These are phyloP conservation scores for Rhizophlyctis rosea DNA, from an alignment of 192 early-diverging fungal species.

Conservation along the genomic window DNA sequence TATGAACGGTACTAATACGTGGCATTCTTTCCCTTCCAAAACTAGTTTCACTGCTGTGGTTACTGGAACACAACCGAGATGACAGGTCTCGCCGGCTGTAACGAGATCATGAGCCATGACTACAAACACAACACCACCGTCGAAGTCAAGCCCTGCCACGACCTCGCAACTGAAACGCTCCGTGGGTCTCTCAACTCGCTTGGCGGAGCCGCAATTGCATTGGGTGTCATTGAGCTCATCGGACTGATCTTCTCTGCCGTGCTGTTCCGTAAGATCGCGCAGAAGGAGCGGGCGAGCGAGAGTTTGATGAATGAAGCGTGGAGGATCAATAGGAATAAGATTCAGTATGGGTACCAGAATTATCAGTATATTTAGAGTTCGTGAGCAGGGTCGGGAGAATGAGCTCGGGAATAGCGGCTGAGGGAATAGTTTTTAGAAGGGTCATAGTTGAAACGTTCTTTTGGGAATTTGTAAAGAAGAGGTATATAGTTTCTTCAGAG, in stretches of 20 bases:
- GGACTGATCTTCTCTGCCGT: constrained; percentile 45
- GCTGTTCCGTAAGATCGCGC: constrained; percentile 50
- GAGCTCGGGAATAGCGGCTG: no score
- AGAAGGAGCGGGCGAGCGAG: constrained; percentile 40
- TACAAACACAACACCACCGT: no score
- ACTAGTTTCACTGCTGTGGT: constrained; percentile 49
- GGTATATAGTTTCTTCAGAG: no score
- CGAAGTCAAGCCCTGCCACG: constrained; percentile 22
- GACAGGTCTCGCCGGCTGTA: no score
- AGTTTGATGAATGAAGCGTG: constrained; percentile 53
- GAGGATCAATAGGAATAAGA: constrained; percentile 55
- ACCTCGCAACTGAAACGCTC: constrained; percentile 25
- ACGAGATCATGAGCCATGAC: no score
- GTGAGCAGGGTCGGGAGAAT: no score
- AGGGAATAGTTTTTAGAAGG: no score
- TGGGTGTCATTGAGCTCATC: constrained; percentile 52
- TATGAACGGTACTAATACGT: no score
- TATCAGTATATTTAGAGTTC: constrained; percentile 53
- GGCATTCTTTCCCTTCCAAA: constrained; percentile 1
- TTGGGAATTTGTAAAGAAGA: no score
- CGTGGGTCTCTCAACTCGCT: constrained; percentile 38
- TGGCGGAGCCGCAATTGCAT: constrained; percentile 49
- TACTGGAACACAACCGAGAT: constrained; percentile 25
- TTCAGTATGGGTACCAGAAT: constrained; percentile 56
- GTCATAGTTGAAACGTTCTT: no score